Percentiles rank a stretch among this genome's conserved stretches.
These are phyloP conservation scores for Francoa sonchifolia DNA, from an alignment of 441 rosid genomes.

Conservation along the genomic window DNA sequence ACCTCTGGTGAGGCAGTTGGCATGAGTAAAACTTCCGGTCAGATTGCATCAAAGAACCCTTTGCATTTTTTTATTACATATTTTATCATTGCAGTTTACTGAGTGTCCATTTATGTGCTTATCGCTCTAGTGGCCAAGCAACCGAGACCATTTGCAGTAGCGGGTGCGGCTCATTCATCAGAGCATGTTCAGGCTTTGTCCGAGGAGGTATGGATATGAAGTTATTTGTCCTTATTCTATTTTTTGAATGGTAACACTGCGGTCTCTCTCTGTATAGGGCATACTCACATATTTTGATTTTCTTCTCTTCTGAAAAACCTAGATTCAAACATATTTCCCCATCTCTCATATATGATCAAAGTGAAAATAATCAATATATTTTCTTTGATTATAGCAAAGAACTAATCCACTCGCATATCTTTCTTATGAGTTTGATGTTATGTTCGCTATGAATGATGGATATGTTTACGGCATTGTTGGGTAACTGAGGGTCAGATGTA, in stretches of 20 bases:
- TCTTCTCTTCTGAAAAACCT: too few species aligned
- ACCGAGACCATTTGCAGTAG: conserved; percentile 23
- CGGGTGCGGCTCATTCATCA: conserved; percentile 31
- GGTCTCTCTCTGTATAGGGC: too few species aligned
- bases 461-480: too few species aligned
- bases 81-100: conserved; percentile 1
- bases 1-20: conserved; percentile 24
- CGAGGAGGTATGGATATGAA: conserved; percentile 47
- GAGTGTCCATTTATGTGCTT: conserved; percentile 6
- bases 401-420: too few species aligned
- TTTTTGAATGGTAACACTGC: conserved; percentile 2
- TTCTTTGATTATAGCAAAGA: too few species aligned
- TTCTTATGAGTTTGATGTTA: too few species aligned
- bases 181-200: conserved; percentile 51
- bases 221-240: conserved; percentile 7
- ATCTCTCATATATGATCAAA: too few species aligned
- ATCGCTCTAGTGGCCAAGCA: conserved; percentile 44
- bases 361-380: too few species aligned
- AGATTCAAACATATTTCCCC: too few species aligned
- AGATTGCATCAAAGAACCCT: conserved; percentile 6
- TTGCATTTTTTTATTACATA: neutral
- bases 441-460: too few species aligned
- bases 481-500: too few species aligned
- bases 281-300: too few species aligned
- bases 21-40: conserved; percentile 27